phyloP scores from a whole-genome alignment of 1,284 basidiomycete species.

The Ustilago cynodontis region DNA sequence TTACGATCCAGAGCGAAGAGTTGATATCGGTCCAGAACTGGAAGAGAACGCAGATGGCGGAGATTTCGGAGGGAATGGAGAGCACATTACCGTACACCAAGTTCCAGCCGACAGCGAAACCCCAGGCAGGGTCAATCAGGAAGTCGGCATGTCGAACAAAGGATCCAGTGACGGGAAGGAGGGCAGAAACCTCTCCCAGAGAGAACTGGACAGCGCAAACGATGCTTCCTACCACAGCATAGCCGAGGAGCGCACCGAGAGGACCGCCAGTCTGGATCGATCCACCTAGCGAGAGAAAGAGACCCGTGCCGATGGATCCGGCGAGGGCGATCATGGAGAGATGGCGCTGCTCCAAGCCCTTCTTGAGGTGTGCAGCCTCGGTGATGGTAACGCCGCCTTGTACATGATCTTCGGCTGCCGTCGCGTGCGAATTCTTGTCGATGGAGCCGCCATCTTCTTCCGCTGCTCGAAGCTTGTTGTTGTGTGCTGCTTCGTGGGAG shows the following conservation, averaged over 20 bases:
- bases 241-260: conserved; percentile 54
- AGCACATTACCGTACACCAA: conserved; percentile 73
- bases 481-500: conserved; percentile 29
- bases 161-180: conserved; percentile 76
- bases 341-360: conserved; percentile 54
- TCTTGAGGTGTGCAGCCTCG: conserved; percentile 40
- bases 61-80: conserved; percentile 81
- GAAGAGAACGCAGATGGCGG: conserved; percentile 65
- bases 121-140: conserved; percentile 82
- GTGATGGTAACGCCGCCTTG: conserved; percentile 26
- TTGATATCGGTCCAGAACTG: conserved; percentile 57
- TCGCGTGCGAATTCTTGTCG: conserved; percentile 17
- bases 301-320: conserved; percentile 59
- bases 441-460: conserved; percentile 31
- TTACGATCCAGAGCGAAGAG: conserved; percentile 70
- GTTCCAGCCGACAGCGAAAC: conserved; percentile 75
- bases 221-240: conserved; percentile 52
- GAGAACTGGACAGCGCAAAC: conserved; percentile 56
- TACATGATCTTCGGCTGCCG: conserved; percentile 4
- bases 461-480: conserved; percentile 32
- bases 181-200: conserved; percentile 68
- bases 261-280: conserved; percentile 58
- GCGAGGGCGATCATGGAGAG: conserved; percentile 61
- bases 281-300: conserved; percentile 53
- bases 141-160: conserved; percentile 84